Base-by-base conservation (phyloP, 805 yeast genomes). In the Tetrapisispora iriomotensis region DNA sequence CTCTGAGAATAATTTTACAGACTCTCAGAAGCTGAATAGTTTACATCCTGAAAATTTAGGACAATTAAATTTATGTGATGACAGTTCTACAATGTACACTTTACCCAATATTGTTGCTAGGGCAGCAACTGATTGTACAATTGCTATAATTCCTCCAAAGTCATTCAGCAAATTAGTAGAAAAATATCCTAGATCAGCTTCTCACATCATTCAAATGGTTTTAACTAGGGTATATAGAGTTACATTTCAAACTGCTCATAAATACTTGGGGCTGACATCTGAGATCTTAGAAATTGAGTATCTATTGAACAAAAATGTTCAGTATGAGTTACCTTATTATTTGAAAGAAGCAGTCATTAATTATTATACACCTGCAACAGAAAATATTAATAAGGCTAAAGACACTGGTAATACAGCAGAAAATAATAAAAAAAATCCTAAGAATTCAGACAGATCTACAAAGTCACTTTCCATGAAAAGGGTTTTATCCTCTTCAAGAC, bases 151-250 rank as follows among this genome's bases (percentile, higher is more conserved):
- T 13, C 98, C 98, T 0, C 76, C 79, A 1, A 79, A 76, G 38
- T 83, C 96, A 0, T 92, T 90, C 49, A 70, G 74, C 40, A 67
- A 82, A 39, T 71, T 90, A 29, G 79, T 82, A 6, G 56, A 66
- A 23, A 82, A 78, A 49, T 85, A 79, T 54, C 97, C 97, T 6
- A 75, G 82, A 45, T 84, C 95, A 1, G 81, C 96, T 0, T 84
- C 96, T 0, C 96, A 88, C 58, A 88, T 92, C 23, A 90, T 90
- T 12, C 95, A 94, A 50, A 87, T 90, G 75, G 85, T 90, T 19
- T 64, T 90, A 40, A 80, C 94, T 1, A 72, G 95, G 45, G 68
- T 92, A 38, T 85, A 86, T 56, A 74, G 94, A 48, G 96, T 92
- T 8, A 90, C 97, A 0, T 78, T 90, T 60, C 88, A 84, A 53